Evolutionary conservation across 2,329 filamentous ascomycete species (phyloP), one percentile per base, ranked within the genome.

Genomic region (Fusarium bulbicola): DNA sequence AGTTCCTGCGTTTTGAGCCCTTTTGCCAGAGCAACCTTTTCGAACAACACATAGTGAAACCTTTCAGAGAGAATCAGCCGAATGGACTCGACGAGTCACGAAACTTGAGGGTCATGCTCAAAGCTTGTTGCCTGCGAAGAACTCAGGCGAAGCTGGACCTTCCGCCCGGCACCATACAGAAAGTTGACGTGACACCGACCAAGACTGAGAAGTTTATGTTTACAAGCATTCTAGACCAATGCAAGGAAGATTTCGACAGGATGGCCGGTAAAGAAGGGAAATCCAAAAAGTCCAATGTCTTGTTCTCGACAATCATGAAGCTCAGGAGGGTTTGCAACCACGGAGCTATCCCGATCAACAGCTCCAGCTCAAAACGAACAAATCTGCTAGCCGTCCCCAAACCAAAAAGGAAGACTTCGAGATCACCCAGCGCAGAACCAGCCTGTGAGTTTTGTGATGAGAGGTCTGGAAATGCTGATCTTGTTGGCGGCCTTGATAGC

Each of bases 161-260:
- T 0, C 67, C 67, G 0, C 0, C 6, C 0, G 32, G 40, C 2
- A 42, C 11, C 0, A 32, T 32, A 10, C 1, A 30, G 0, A 34
- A 7, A 0, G 15, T 70, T 5, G 2, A 12, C 0, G 65, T 70
- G 2, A 7, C 2, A 1, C 59, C 53, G 0, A 70, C 66, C 0
- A 13, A 12, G 4, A 15, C n/a, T 1, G 67, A 70, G 6, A 59
- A 52, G 0, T 26, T 12, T 0, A 21, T 30, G 1, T 69, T 59
- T 2, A 8, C 21, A 0, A 13, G 32, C 1, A 30, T 69, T 16
- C 34, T 70, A 0, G 8, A 37, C 0, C n/a, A 69, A 26, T 70
- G 67, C 1, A 47, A 34, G 1, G 40, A 45, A 13, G 65, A 70
- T 0, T 70, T 69, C 5, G 67, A 70, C 12, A 20, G 4, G 6